Conservation (phyloP, 306 rosid genomes). For the Cyamopsis tetragonoloba region DNA sequence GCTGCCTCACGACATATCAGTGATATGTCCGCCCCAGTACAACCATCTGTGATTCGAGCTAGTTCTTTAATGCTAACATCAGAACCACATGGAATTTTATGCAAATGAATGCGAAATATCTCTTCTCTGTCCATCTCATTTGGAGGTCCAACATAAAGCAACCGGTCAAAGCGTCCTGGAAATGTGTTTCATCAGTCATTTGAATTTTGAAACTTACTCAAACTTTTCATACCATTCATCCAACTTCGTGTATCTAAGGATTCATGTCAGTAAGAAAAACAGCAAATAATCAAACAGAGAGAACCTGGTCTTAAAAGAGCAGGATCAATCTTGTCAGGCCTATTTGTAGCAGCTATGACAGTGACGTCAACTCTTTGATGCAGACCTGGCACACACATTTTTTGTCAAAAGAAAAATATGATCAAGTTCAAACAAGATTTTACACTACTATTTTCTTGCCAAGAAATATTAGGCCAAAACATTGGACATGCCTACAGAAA, state of each 20-base stretch:
- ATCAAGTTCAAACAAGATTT: conserved; percentile 6
- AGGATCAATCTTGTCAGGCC: conserved; percentile 87
- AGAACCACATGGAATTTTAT: conserved; percentile 60
- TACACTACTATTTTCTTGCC: conserved; percentile 8
- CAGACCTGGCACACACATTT: conserved; percentile 53
- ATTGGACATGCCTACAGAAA: neutral
- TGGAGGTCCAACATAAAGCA: conserved; percentile 89
- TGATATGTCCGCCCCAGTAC: conserved; percentile 87
- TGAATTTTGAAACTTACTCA: neutral
- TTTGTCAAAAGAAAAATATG: conserved; percentile 22
- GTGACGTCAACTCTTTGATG: conserved; percentile 79
- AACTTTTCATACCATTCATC: conserved; percentile 5
- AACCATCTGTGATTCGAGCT: conserved; percentile 61
- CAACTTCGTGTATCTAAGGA: neutral
- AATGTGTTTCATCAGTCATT: conserved; percentile 11
- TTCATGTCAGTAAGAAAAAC: conserved; percentile 1
- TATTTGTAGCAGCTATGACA: conserved; percentile 91
- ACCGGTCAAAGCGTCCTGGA: conserved; percentile 87
- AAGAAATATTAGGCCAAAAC: neutral
- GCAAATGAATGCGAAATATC: conserved; percentile 75
- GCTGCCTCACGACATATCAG: conserved; percentile 84
- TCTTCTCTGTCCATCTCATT: conserved; percentile 73
- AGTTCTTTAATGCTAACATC: conserved; percentile 61
- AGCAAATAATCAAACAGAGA: neutral
- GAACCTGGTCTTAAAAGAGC: conserved; percentile 89